Evolutionary conservation across 2,329 filamentous ascomycete species (phyloP).

Genomic region (Pseudogymnoascus sp.): DNA sequence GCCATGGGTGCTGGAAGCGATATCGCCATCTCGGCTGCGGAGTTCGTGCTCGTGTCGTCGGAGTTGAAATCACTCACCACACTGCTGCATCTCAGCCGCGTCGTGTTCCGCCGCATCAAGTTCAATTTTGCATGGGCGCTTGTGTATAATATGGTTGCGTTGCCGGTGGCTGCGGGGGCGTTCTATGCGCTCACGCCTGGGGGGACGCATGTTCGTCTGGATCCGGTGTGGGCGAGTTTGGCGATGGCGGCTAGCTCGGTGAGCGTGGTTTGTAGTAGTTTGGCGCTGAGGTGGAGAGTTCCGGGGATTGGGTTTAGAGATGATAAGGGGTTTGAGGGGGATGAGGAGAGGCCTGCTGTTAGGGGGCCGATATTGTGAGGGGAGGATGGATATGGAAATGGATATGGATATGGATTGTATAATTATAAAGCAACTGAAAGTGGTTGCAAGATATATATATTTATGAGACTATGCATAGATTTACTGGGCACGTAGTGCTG

Average conservation of each 20-base stretch:
- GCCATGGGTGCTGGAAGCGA: slow-evolving; percentile 70
- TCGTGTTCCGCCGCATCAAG: slow-evolving; percentile 53
- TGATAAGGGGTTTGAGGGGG: slow-evolving; percentile 1
- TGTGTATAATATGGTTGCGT: slow-evolving; percentile 52
- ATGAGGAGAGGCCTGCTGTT: neutral
- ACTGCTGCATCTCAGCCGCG: slow-evolving; percentile 46
- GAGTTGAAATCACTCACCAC: slow-evolving; percentile 49
- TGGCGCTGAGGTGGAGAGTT: slow-evolving; percentile 48
- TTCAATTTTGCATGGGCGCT: slow-evolving; percentile 61
- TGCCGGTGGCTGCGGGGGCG: slow-evolving; percentile 56
- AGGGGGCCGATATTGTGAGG: neutral
- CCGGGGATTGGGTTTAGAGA: slow-evolving; percentile 30
- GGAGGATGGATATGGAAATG: neutral
- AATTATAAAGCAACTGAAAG: neutral
- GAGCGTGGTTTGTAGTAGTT: slow-evolving; percentile 73
- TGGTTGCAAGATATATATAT: neutral
- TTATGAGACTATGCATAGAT: neutral
- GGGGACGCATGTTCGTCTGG: slow-evolving; percentile 48
- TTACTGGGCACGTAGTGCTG: neutral
- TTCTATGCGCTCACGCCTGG: slow-evolving; percentile 42
- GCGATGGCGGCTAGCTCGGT: slow-evolving; percentile 88
- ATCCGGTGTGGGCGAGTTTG: slow-evolving; percentile 74
- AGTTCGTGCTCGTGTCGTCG: slow-evolving; percentile 65
- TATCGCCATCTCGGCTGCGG: slow-evolving; percentile 68
- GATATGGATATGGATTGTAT: neutral